These are phyloP conservation scores for Fusarium sublunatum DNA, from an alignment of 2,329 filamentous ascomycete species.

Conservation along the genomic window DNA sequence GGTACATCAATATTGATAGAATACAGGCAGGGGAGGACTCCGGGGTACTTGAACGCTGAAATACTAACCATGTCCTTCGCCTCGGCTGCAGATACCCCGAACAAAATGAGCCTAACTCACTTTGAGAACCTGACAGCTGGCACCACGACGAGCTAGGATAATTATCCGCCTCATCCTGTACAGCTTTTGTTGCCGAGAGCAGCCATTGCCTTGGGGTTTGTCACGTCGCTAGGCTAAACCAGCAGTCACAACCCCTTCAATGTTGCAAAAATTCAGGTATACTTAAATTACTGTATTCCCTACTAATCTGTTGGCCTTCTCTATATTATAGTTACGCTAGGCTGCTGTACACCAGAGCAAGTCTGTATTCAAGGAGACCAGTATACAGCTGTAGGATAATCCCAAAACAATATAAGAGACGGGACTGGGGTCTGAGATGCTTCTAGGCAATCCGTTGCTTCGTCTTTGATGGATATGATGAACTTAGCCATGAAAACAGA, in stretches of 20 bases:
- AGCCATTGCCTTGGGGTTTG: no score
- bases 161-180: neutral
- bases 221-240: no score
- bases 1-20: neutral
- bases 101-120: neutral
- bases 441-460: neutral
- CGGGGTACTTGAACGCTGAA: neutral
- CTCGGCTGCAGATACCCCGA: constrained; percentile 2
- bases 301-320: no score
- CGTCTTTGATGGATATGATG: neutral
- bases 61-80: neutral
- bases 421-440: neutral
- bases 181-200: no score
- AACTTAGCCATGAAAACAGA: neutral
- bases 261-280: no score
- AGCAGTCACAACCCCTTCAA: no score
- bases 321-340: no score
- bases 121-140: neutral
- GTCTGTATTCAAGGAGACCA: no score
- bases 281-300: no score
- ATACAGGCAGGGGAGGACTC: neutral
- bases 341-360: no score
- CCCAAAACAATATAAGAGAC: neutral
- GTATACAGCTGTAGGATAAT: no score
- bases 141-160: neutral